Base-by-base conservation (phyloP, 2,329 filamentous ascomycete species). In the Venturiaceae sp. region DNA sequence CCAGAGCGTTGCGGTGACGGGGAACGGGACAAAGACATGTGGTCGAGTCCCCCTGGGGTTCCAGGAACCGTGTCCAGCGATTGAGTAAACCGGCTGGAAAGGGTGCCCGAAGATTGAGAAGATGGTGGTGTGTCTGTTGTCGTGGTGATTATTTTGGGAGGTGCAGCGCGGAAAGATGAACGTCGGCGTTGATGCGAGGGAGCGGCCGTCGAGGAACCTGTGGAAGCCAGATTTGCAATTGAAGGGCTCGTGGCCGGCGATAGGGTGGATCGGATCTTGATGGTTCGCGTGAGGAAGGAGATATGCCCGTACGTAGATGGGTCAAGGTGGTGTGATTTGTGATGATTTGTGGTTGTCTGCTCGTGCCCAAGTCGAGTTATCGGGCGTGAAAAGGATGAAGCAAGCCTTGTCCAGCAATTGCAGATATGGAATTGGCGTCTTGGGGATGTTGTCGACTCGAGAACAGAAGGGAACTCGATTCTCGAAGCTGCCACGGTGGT, bases 11-110 rank as follows among this genome's bases (percentile, higher is more conserved):
- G 82, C 62, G 92, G 92, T 58, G 90, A 96, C 55, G 92, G 90
- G 69, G 90, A 95, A 74, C 90, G 85, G 64, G 91, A 94, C 62
- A 92, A 76, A 64, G 88, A 88, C 92, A 96, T 96, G 66, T 54
- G 59, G 32, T 47, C 19, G 46, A 26, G 23, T 13, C 14, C 46
- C 33, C 30, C 57, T 47, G 57, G 57, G 32, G 57, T 54, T n/a
- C 57, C 50, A 28, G 57, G 57, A 7, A 54, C 23, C 14, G 57
- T 37, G 8, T 19, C 44, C 16, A 54, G 41, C 13, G 21, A 28
- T 11, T 50, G 46, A 26, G 26, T 46, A 41, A 44, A 32, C n/a
- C 57, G 30, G 21, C 33, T 54, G 9, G 36, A 34, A 13, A 19
- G 34, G 14, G 19, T 44, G 21, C 46, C 47, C 19, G 55, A 57